Conservation (phyloP, 768 basidiomycete species). For the Mrakia frigida region DNA sequence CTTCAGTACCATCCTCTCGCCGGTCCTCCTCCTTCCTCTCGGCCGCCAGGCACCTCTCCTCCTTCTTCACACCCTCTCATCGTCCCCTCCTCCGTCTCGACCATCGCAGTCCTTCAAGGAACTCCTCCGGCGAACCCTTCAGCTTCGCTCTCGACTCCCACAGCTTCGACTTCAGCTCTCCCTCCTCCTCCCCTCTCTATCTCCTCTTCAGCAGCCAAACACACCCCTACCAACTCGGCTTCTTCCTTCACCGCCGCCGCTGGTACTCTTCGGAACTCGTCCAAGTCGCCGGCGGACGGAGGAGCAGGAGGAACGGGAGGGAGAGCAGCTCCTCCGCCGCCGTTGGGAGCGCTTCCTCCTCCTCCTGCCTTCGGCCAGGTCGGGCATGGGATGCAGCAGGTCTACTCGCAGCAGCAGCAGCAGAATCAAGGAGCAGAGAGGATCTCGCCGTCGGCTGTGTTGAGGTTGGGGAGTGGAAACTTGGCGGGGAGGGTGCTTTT, state of each 20-base stretch:
- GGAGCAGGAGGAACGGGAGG: not conserved
- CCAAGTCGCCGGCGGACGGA: not conserved
- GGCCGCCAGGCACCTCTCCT: not conserved
- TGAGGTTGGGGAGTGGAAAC: slow-evolving; percentile 11
- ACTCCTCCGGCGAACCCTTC: not conserved
- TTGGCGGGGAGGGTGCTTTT: slow-evolving; percentile 53
- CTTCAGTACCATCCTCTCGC: not conserved
- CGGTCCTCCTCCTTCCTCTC: not conserved
- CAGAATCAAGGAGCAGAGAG: not conserved
- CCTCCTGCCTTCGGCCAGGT: slow-evolving; percentile 14
- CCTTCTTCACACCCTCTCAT: not conserved
- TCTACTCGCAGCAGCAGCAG: not conserved
- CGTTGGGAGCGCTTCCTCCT: slow-evolving; percentile 17
- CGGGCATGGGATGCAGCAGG: slow-evolving; percentile 5
- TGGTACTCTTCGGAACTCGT: not conserved
- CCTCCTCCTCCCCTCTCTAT: slow-evolving; percentile 1
- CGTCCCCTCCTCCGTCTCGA: not conserved
- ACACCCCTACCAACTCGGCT: not conserved
- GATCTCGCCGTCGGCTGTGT: not conserved
- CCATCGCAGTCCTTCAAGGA: not conserved
- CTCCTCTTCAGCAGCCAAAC: not conserved
- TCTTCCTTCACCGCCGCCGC: not conserved
- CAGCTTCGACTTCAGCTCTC: not conserved
- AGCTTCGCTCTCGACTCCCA: not conserved
- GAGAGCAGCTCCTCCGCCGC: slow-evolving; percentile 5